phyloP scores from a whole-genome alignment of 176 grass and related monocot species.

The Aegilops longissima region DNA sequence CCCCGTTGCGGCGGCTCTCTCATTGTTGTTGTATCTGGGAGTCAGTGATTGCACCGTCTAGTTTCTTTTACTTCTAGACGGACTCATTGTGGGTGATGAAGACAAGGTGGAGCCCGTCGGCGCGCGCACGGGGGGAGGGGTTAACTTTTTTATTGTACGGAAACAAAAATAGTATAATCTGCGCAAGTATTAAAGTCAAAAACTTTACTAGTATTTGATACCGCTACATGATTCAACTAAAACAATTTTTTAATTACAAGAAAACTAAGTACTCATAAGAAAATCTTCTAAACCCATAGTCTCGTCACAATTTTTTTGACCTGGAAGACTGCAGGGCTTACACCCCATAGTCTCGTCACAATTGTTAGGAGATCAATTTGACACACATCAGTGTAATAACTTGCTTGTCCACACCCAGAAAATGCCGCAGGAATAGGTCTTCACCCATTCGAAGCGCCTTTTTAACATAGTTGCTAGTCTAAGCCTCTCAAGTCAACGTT shows the following conservation, averaged over 20 bases:
- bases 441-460: not conserved
- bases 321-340: too few relatives aligned
- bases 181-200: not conserved
- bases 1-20: too few relatives aligned
- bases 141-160: too few relatives aligned
- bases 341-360: not conserved
- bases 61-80: too few relatives aligned
- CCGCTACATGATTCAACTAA: not conserved
- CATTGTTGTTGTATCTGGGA: too few relatives aligned
- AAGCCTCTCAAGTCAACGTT: conserved; percentile 3
- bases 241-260: not conserved
- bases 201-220: not conserved
- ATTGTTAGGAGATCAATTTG: not conserved
- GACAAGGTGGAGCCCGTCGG: too few relatives aligned
- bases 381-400: not conserved
- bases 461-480: not conserved
- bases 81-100: too few relatives aligned
- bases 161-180: not conserved
- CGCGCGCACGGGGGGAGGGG: too few relatives aligned
- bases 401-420: not conserved
- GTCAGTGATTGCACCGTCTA: not conserved
- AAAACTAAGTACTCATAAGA: too few relatives aligned
- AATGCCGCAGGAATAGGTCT: not conserved
- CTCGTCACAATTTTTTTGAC: not conserved
- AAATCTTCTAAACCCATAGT: not conserved